These are phyloP conservation scores for Herpotrichia juniperi DNA, from an alignment of 2,329 filamentous ascomycete species.

Conservation along the genomic window DNA sequence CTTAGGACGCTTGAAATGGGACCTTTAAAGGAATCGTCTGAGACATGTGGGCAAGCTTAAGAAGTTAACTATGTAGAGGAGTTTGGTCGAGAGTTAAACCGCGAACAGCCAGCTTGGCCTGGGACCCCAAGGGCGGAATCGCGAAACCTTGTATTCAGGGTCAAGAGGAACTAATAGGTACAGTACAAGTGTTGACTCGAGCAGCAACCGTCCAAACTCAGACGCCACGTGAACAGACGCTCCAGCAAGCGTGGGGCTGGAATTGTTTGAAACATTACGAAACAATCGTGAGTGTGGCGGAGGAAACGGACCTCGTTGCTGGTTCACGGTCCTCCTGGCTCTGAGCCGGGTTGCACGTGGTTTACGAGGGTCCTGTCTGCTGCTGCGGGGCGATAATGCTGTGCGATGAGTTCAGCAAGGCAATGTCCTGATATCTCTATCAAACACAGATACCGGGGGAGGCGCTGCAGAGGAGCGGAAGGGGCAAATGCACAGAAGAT, in stretches of 20 bases:
- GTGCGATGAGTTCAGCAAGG: neutral
- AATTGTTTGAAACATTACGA: neutral
- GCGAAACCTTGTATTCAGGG: constrained; percentile 9
- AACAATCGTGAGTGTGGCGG: neutral
- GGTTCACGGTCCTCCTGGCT: neutral
- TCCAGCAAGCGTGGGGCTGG: neutral
- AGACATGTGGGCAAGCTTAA: neutral
- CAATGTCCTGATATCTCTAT: neutral
- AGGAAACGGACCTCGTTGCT: neutral
- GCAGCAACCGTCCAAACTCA: neutral
- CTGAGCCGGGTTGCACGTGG: neutral
- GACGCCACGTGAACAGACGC: neutral
- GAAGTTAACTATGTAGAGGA: neutral
- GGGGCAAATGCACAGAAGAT: neutral
- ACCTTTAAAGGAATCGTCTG: neutral
- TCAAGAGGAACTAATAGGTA: constrained; percentile 1
- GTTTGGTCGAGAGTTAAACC: neutral
- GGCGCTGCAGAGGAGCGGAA: neutral
- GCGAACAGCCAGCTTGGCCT: neutral
- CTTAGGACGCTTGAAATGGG: neutral
- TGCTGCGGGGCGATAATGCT: neutral
- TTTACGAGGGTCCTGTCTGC: neutral
- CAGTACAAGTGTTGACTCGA: neutral
- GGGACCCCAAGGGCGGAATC: constrained; percentile 5
- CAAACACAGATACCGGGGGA: neutral